A percentile compares a stretch with the other conserved stretches of the same genome.
These are phyloP conservation scores for Candida broadrunensis DNA, from an alignment of 805 yeast species.

Conservation along the genomic window DNA sequence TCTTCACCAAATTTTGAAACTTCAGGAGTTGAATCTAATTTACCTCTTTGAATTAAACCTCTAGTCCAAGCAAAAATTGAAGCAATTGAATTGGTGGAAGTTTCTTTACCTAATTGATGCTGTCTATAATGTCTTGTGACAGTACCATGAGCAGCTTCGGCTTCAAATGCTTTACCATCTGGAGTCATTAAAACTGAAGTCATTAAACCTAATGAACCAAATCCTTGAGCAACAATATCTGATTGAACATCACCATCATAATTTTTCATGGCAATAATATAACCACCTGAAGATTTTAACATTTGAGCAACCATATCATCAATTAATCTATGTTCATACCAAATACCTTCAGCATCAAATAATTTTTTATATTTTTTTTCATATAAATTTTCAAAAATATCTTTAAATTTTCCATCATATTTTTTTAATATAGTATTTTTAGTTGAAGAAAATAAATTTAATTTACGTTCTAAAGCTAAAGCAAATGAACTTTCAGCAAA, in stretches of 20 bases:
- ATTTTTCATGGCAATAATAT: conserved; percentile 92
- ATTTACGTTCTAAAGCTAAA: conserved; percentile 72
- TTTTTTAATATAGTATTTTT: conserved; percentile 92
- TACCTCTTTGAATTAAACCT: conserved; percentile 91
- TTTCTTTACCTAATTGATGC: conserved; percentile 95
- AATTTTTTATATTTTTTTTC: conserved; percentile 62
- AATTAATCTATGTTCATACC: conserved; percentile 95
- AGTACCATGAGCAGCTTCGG: conserved; percentile 99
- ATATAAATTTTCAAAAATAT: conserved; percentile 80
- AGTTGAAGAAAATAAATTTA: conserved; percentile 84
- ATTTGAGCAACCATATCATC: conserved; percentile 99
- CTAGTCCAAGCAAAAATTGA: conserved; percentile 97
- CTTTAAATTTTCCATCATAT: conserved; percentile 95
- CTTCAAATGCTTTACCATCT: conserved; percentile 92
- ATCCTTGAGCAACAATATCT: conserved; percentile 97
- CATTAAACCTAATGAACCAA: conserved; percentile 95
- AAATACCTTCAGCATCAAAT: conserved; percentile 79
- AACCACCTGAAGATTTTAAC: conserved; percentile 95
- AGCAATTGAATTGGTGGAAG: conserved; percentile 96
- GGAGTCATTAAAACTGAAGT: conserved; percentile 96
- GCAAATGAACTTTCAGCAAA: conserved; percentile 94
- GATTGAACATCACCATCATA: conserved; percentile 98
- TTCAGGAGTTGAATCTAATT: conserved; percentile 80
- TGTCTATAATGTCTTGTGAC: conserved; percentile 96
- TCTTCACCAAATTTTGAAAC: conserved; percentile 76